Evolutionary conservation across 2,329 filamentous ascomycete species (phyloP).

Genomic region (Colletotrichum zoysiae): DNA sequence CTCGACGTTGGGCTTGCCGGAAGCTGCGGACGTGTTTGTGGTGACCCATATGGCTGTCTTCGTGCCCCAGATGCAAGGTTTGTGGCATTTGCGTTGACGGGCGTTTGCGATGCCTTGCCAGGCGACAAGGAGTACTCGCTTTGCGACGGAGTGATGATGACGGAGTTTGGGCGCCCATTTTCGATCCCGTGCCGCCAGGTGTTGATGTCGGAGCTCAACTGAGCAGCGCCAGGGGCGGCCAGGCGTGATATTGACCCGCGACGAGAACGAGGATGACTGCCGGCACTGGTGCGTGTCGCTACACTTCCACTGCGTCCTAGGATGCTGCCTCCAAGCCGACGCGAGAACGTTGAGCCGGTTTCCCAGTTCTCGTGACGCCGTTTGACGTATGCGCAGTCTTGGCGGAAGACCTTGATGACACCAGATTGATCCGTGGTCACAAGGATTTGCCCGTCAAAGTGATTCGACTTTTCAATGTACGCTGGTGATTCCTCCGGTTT

Average conservation of each 20-base stretch:
- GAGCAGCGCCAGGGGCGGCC: conserved; percentile 47
- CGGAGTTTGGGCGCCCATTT: conserved; percentile 54
- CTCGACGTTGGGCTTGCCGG: conserved; percentile 57
- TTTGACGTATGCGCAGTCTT: conserved; percentile 90
- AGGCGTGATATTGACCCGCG: conserved; percentile 65
- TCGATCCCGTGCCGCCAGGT: conserved; percentile 83
- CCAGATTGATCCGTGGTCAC: conserved; percentile 91
- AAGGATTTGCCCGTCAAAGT: conserved; percentile 88
- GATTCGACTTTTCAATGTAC: conserved; percentile 81
- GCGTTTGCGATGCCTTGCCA: conserved; percentile 55
- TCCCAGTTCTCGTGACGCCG: conserved; percentile 84
- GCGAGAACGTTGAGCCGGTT: conserved; percentile 80
- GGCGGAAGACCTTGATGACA: conserved; percentile 92
- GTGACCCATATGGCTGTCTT: conserved; percentile 57
- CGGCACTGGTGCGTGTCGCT: conserved; percentile 64
- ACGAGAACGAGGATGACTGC: conserved; percentile 62
- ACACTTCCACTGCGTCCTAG: conserved; percentile 69
- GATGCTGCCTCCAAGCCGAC: conserved; percentile 70
- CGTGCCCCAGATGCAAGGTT: conserved; percentile 62
- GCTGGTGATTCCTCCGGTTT: conserved; percentile 78
- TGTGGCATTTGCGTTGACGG: conserved; percentile 52
- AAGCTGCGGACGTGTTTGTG: conserved; percentile 44
- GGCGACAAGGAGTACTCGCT: conserved; percentile 70
- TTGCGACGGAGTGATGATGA: conserved; percentile 54
- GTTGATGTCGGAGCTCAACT: conserved; percentile 77